phyloP scores from a whole-genome alignment of 2,329 filamentous ascomycete species.

The Hortaea sp. region DNA sequence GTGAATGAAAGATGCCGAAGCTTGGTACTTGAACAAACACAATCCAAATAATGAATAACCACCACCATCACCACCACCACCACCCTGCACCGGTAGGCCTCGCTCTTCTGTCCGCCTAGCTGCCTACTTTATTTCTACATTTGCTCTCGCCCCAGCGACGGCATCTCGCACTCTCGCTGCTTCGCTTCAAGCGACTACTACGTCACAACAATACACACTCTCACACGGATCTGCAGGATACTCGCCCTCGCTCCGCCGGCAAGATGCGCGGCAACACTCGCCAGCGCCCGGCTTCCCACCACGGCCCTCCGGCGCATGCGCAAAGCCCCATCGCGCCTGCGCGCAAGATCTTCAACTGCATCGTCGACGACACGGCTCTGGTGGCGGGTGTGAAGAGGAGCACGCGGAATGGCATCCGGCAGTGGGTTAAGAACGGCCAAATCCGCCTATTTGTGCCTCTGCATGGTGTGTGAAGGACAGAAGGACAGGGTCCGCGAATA shows the following conservation, averaged over 20 bases:
- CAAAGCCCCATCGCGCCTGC: conserved; percentile 12
- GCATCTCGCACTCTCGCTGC: background rate
- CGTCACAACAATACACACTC: background rate
- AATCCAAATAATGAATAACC: background rate
- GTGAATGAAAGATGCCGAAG: background rate
- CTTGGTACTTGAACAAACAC: background rate
- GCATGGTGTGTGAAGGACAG: conserved; percentile 31
- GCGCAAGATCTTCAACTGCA: conserved; percentile 44
- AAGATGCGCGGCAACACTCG: conserved; percentile 16
- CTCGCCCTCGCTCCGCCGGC: conserved; percentile 3
- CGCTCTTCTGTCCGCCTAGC: background rate
- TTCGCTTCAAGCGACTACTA: too few relatives aligned
- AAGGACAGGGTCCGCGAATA: too few relatives aligned
- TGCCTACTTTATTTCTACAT: background rate
- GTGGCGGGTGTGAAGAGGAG: conserved; percentile 42
- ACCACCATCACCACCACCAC: background rate
- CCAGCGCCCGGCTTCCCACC: conserved; percentile 18
- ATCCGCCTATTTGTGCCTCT: conserved; percentile 43
- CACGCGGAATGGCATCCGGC: conserved; percentile 42
- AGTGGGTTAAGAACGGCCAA: conserved; percentile 40
- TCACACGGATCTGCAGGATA: conserved; percentile 3
- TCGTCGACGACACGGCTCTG: conserved; percentile 42
- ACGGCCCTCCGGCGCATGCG: conserved; percentile 10
- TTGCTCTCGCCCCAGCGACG: background rate
- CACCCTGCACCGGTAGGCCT: background rate